Evolutionary conservation across 345 rosid genomes (phyloP).

Genomic region (Fremontodendron californicum): DNA sequence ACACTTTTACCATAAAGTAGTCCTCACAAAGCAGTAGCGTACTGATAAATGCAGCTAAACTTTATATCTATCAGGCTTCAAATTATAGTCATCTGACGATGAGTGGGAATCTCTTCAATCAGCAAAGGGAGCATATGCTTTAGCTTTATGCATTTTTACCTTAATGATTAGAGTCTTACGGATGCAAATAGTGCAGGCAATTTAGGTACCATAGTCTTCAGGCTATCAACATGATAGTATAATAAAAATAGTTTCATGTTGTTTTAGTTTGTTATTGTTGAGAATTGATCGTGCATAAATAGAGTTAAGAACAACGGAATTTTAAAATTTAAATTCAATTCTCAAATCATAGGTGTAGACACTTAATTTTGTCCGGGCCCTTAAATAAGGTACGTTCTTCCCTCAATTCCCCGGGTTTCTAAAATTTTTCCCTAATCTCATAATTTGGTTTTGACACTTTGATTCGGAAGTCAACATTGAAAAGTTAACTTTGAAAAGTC

Average conservation of each 20-base stretch:
- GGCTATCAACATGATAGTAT: neutral
- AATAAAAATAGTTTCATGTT: neutral
- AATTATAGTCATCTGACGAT: neutral
- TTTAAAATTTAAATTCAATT: too few species aligned
- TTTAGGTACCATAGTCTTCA: neutral
- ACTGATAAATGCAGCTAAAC: neutral
- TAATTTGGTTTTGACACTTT: too few species aligned
- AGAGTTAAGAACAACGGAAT: too few species aligned
- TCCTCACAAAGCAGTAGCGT: neutral
- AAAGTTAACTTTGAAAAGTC: too few species aligned
- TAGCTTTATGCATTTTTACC: neutral
- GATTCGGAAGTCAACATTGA: too few species aligned
- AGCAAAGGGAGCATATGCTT: neutral
- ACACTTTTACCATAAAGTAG: neutral
- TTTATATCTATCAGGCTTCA: neutral
- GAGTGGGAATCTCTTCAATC: constrained; percentile 1
- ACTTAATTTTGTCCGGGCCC: too few species aligned
- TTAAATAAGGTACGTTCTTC: too few species aligned
- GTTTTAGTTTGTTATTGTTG: too few species aligned
- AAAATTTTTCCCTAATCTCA: too few species aligned
- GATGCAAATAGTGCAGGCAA: neutral
- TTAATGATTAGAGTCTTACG: neutral
- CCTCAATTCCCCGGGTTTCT: too few species aligned
- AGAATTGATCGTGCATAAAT: too few species aligned
- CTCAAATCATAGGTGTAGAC: too few species aligned